Evolutionary conservation across 2,329 filamentous ascomycete species (phyloP), one percentile per base, ranked within the genome.

Genomic region (Aquanectria penicillioides): DNA sequence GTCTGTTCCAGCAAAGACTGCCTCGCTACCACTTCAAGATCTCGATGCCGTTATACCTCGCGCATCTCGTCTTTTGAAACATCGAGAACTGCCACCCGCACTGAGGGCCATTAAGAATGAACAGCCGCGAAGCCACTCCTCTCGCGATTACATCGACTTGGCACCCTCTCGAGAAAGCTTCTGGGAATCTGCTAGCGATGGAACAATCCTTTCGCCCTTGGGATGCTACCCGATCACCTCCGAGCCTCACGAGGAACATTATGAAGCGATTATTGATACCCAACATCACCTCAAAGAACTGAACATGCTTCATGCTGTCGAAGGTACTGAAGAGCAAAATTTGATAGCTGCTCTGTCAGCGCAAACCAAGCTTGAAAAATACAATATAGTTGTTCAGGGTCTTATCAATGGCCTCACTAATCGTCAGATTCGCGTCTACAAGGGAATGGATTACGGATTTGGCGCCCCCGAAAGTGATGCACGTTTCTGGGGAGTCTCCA

Each of bases 141-240:
- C 59, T 3, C 38, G 31, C 1, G 59, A 61, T 15, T 61, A 61
- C n/a, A 38, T 61, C 23, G 46, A 49, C 12, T 43, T 55, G 10
- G 59, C 59, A 2, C 59, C 59, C 17, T 15, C 36, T 8, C 37
- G 52, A 31, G 10, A n/a, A 6, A 62, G 23, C 20, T 52, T 65
- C n/a, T 65, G 63, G 63, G 44, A 61, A 2, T 60, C 41, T 6
- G 44, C 52, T 3, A 57, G 55, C 15, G 59, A 55, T 33, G 47
- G 52, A 10, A 48, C 12, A 12, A 23, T 23, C 4, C 28, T 65
- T 4, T 59, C 61, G 1, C 9, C 34, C 2, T 23, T 59, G n/a
- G 63, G 63, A 11, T 65, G 63, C 12, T 65, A 60, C 12, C 56
- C 56, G 1, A 11, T 65, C 4, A 62, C 61, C 10, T 49, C 51